phyloP scores from a whole-genome alignment of 371 early-diverging fungal species.

The Mucor racemosus region DNA sequence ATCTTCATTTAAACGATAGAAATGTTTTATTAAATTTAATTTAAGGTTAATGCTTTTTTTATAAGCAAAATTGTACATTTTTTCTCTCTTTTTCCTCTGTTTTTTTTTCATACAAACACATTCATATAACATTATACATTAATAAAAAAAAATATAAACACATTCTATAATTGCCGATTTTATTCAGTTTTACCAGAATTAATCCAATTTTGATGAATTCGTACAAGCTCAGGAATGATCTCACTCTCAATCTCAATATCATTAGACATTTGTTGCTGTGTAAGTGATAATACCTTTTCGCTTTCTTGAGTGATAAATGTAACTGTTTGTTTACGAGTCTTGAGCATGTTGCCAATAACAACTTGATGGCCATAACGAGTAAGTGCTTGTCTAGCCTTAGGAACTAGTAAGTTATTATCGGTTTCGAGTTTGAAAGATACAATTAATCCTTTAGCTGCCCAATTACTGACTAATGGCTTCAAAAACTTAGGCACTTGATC shows the following conservation, averaged over 20 bases:
- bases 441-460: constrained; percentile 87
- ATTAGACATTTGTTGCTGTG: constrained; percentile 62
- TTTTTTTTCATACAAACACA: neutral
- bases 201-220: constrained; percentile 71
- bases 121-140: too few species aligned
- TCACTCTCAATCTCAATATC: constrained; percentile 85
- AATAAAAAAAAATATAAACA: neutral
- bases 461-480: constrained; percentile 88
- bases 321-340: constrained; percentile 87
- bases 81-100: neutral
- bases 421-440: constrained; percentile 99
- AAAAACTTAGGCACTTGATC: constrained; percentile 98
- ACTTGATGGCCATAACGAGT: constrained; percentile 94
- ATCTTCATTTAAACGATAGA: constrained; percentile 16
- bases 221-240: constrained; percentile 80
- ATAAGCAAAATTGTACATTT: constrained; percentile 12
- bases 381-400: constrained; percentile 84
- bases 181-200: constrained; percentile 36
- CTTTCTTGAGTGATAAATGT: constrained; percentile 68
- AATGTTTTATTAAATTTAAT: neutral
- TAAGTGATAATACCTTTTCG: constrained; percentile 66
- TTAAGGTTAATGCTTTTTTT: neutral
- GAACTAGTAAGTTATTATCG: constrained; percentile 77
- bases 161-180: neutral
- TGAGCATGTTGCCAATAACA: constrained; percentile 94